Evolutionary conservation across 371 early-diverging fungal genomes (phyloP).

Genomic region (Rhizopus arrhizus): DNA sequence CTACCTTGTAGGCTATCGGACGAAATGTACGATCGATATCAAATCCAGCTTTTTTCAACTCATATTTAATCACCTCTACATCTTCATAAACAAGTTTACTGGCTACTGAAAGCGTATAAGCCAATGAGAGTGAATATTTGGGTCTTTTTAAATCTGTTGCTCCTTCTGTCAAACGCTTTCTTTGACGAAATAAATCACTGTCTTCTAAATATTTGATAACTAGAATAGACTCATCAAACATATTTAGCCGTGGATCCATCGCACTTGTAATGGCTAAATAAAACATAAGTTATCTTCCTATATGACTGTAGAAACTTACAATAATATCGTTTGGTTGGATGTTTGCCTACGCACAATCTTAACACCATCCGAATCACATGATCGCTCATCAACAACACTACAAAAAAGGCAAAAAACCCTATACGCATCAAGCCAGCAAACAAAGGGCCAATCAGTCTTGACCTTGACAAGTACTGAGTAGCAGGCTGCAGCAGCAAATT

Average conservation of each 20-base stretch:
- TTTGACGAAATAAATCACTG: constrained; percentile 26
- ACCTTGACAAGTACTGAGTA: constrained; percentile 26
- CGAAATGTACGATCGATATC: constrained; percentile 57
- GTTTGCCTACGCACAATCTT: constrained; percentile 29
- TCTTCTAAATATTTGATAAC: constrained; percentile 27
- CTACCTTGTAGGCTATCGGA: constrained; percentile 61
- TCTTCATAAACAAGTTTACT: constrained; percentile 63
- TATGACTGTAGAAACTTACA: constrained; percentile 17
- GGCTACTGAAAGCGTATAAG: constrained; percentile 59
- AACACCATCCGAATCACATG: constrained; percentile 28
- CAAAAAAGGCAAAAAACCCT: constrained; percentile 35
- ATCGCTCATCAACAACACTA: constrained; percentile 34
- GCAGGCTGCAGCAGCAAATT: constrained; percentile 31
- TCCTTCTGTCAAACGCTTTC: constrained; percentile 22
- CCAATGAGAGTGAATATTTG: constrained; percentile 53
- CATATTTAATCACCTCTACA: constrained; percentile 58
- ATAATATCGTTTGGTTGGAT: constrained; percentile 29
- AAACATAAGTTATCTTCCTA: neutral
- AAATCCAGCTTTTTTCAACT: constrained; percentile 56
- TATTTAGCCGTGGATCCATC: constrained; percentile 34
- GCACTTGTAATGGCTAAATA: constrained; percentile 34
- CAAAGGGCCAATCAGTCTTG: constrained; percentile 28
- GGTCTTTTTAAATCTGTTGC: constrained; percentile 31
- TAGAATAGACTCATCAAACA: constrained; percentile 37
- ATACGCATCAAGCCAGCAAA: constrained; percentile 28